A percentile compares a stretch with the other conserved stretches of the same genome.
Evolutionary conservation across 352 stramenopile species (phyloP).

Genomic region (Pythium aquatile): DNA sequence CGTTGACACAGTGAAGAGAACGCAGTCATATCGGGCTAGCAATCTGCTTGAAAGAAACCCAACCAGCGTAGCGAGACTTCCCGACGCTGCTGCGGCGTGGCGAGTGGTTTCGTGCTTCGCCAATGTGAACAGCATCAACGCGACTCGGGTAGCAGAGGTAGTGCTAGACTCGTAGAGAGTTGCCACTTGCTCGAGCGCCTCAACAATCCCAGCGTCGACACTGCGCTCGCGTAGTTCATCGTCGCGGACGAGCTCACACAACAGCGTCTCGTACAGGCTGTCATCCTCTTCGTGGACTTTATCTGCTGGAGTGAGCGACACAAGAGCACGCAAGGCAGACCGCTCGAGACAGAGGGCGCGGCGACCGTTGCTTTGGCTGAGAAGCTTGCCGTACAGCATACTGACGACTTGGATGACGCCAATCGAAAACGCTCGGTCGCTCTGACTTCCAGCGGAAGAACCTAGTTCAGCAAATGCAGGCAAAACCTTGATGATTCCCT

Average conservation of each 20-base stretch:
- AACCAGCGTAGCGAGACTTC: conserved; percentile 36
- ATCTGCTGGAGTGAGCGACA: conserved; percentile 21
- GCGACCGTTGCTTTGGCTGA: conserved; percentile 42
- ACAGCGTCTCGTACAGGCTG: conserved; percentile 41
- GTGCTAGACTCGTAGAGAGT: background rate
- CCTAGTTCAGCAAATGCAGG: conserved; percentile 40
- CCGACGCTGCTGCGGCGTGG: conserved; percentile 34
- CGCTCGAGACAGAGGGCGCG: conserved; percentile 46
- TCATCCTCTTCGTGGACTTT: conserved; percentile 3
- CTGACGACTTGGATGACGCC: conserved; percentile 40
- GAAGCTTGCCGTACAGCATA: conserved; percentile 57
- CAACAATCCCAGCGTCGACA: conserved; percentile 54
- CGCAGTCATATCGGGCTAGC: conserved; percentile 30
- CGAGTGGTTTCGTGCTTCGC: conserved; percentile 48
- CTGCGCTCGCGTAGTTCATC: conserved; percentile 52
- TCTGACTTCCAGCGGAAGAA: background rate
- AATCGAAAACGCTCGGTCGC: conserved; percentile 8
- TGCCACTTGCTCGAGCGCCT: conserved; percentile 39
- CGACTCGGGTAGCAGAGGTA: conserved; percentile 25
- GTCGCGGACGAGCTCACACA: conserved; percentile 50
- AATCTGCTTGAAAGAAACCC: conserved; percentile 30
- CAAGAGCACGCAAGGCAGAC: conserved; percentile 47
- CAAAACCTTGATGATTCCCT: conserved; percentile 71
- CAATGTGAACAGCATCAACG: conserved; percentile 55
- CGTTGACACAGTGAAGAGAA: conserved; percentile 42